Evolutionary conservation across 306 rosid species (phyloP), one percentile per base, ranked within the genome.

Genomic region (Quercus ilex): DNA sequence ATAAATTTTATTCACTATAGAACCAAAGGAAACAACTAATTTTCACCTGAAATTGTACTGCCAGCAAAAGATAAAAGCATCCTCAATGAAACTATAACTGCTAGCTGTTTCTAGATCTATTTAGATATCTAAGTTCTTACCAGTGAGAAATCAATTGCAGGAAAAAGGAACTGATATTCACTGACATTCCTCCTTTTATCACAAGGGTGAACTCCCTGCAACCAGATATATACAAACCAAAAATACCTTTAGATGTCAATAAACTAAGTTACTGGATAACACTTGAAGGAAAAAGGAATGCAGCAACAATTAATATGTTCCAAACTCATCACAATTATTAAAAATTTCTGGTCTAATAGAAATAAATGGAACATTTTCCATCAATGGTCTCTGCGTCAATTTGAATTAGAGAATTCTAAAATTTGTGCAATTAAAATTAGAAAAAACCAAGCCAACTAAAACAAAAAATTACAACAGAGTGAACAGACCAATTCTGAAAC

Each of bases 191-290:
- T 88, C 88, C 99, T 93, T 89, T 91, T 93, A 82, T 93, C 96
- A 78, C 99, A 95, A 58, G 97, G 97, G 85, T 89, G 93, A 77
- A 93, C 87, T 58, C 98, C 99, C 99, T 95, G 84, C 84, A 80
- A 77, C 18, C 77, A 33, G 72, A 79, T 59, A 78, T 4, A 68
- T 43, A 73, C 53, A 81, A 69, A 74, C 74, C 51, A 73, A 23
- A 53, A 55, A 63, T 6, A 69, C 14, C 77, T 51, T 69, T 68
- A 64, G 80, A 75, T 26, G 28, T 38, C 68, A 30, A 60, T 70
- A 59, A 59, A 59, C 28, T 17, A 14, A 33, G 26, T 41, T 43
- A 77, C 41, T 5, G 0, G 14, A 11, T 59, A 21, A 20, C 15
- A 33, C 38, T 23, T 53, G 49, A 67, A 58, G 76, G 28, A 73